phyloP scores from a whole-genome alignment of 768 basidiomycete genomes.

The Punctularia strigosozonata region DNA sequence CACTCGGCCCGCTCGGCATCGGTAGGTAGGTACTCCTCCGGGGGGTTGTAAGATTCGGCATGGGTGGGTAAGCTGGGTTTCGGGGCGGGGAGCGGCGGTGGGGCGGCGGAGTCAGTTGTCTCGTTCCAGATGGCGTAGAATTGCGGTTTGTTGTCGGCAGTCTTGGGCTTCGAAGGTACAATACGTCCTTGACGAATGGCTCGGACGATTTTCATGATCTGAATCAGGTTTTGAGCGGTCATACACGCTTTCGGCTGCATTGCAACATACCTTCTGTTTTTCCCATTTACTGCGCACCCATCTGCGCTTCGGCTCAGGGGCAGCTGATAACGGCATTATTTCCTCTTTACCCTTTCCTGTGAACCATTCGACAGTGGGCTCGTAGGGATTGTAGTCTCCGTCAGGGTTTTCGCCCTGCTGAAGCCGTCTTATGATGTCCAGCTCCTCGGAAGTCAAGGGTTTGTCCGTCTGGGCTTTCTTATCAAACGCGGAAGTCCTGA shows the following conservation, averaged over 20 bases:
- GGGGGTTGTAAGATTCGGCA: slow-evolving; percentile 98
- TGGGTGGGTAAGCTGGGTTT: slow-evolving; percentile 83
- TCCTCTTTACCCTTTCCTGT: slow-evolving; percentile 93
- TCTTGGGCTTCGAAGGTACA: slow-evolving; percentile 77
- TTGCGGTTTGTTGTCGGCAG: slow-evolving; percentile 46
- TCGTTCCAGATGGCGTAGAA: slow-evolving; percentile 90
- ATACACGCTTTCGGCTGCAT: background rate
- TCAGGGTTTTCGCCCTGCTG: slow-evolving; percentile 90
- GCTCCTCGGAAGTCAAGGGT: slow-evolving; percentile 77
- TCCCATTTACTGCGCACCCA: slow-evolving; percentile 99
- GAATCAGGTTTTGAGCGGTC: background rate
- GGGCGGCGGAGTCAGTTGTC: slow-evolving; percentile 48
- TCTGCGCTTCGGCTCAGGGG: slow-evolving; percentile 90
- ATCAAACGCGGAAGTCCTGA: slow-evolving; percentile 88
- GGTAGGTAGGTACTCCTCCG: slow-evolving; percentile 88
- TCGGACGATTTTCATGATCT: slow-evolving; percentile 99
- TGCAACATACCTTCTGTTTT: slow-evolving; percentile 76
- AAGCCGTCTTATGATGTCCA: slow-evolving; percentile 90
- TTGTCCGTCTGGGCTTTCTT: slow-evolving; percentile 78
- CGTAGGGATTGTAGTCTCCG: slow-evolving; percentile 81
- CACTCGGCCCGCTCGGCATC: slow-evolving; percentile 73
- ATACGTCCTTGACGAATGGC: slow-evolving; percentile 96
- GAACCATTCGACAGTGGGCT: slow-evolving; percentile 93
- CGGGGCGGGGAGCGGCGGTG: slow-evolving; percentile 88
- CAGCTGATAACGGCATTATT: slow-evolving; percentile 82